Conservation (phyloP, 139 green algal genomes). For the Chlorella sp. region DNA sequence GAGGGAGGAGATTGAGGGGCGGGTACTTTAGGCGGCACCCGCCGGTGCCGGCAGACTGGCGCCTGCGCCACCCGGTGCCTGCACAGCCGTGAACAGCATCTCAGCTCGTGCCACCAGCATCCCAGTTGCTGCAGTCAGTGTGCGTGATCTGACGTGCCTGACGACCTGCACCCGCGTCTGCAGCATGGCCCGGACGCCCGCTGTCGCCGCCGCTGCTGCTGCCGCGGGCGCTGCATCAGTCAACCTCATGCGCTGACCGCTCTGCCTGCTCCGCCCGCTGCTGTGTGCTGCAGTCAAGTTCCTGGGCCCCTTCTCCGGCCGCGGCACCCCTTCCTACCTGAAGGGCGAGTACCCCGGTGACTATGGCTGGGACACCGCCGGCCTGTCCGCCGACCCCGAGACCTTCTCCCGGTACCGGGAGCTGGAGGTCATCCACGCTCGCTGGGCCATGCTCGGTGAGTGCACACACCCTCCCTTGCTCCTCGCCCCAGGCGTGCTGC, state of each 20-base stretch:
- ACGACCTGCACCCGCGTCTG: not conserved
- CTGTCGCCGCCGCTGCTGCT: not conserved
- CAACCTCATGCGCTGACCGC: not conserved
- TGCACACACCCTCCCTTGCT: no score
- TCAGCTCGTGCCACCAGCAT: not conserved
- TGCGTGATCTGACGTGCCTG: not conserved
- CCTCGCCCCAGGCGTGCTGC: no score
- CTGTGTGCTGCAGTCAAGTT: constrained; percentile 65
- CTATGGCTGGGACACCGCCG: constrained; percentile 96
- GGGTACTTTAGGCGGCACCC: no score
- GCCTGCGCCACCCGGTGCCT: no score
- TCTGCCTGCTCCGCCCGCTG: not conserved
- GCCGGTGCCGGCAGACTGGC: no score
- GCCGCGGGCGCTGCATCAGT: not conserved
- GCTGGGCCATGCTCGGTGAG: constrained; percentile 95
- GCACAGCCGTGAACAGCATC: not conserved
- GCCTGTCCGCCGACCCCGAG: constrained; percentile 94
- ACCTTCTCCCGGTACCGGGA: constrained; percentile 91
- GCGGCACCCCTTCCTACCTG: constrained; percentile 77
- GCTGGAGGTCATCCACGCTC: constrained; percentile 96
- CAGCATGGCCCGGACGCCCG: not conserved
- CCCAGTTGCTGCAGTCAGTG: not conserved
- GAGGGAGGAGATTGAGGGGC: no score
- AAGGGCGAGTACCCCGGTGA: constrained; percentile 92
- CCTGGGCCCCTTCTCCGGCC: constrained; percentile 80